Conservation (phyloP, 2,329 filamentous ascomycete genomes). For the Cladosporium sp. region DNA sequence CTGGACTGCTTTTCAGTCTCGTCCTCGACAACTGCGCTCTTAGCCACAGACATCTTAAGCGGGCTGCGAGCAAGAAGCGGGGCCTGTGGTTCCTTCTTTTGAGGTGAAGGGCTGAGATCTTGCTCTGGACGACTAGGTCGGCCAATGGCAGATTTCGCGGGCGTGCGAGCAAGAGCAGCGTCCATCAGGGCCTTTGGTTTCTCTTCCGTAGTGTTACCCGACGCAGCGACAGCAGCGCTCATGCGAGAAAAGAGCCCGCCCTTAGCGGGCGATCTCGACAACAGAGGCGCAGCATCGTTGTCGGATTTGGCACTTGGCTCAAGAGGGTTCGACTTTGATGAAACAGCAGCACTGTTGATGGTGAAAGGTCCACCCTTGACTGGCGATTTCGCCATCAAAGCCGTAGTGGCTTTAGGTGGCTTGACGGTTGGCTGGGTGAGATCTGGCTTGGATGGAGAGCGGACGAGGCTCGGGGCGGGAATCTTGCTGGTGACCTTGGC, state of each 20-base stretch:
- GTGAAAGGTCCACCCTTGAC: slow-evolving; percentile 19
- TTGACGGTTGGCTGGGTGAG: slow-evolving; percentile 17
- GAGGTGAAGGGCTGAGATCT: slow-evolving; percentile 16
- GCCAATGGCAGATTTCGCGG: slow-evolving; percentile 23
- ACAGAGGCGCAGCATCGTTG: slow-evolving; percentile 25
- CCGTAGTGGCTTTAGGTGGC: slow-evolving; percentile 1
- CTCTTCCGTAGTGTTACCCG: slow-evolving; percentile 8
- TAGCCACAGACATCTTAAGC: slow-evolving; percentile 29
- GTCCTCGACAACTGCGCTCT: slow-evolving; percentile 24
- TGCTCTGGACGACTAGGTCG: slow-evolving; percentile 1
- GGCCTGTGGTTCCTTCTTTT: slow-evolving; percentile 16
- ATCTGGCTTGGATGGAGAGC: slow-evolving; percentile 28
- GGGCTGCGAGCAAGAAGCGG: slow-evolving; percentile 33
- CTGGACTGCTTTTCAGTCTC: slow-evolving; percentile 19
- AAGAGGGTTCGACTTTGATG: not conserved
- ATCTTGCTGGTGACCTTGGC: slow-evolving; percentile 39
- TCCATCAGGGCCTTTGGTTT: slow-evolving; percentile 24
- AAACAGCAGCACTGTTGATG: not conserved
- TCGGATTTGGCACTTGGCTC: slow-evolving; percentile 7
- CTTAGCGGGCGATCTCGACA: slow-evolving; percentile 30
- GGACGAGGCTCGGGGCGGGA: slow-evolving; percentile 27
- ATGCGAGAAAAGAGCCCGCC: slow-evolving; percentile 3
- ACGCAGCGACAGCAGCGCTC: not conserved
- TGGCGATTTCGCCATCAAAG: slow-evolving; percentile 20
- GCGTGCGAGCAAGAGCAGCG: slow-evolving; percentile 29